phyloP scores from a whole-genome alignment of 2,329 filamentous ascomycete species.

The Beauveria caledonica region DNA sequence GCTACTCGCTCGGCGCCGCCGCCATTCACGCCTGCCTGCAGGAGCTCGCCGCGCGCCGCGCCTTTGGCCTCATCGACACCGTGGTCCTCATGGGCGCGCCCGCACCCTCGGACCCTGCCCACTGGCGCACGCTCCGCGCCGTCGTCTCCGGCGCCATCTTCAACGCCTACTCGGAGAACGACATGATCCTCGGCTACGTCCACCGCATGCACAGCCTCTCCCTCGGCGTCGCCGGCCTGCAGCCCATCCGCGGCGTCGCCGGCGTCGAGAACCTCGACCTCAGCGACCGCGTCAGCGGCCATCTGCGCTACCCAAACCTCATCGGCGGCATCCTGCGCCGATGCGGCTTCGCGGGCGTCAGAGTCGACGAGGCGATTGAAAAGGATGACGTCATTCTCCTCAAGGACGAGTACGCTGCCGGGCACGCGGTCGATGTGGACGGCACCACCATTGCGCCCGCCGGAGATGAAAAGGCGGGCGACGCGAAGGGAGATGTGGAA shows the following conservation, averaged over 20 bases:
- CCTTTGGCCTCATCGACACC: constrained; percentile 77
- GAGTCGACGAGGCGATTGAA: constrained; percentile 38
- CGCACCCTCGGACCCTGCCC: constrained; percentile 58
- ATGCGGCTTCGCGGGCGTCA: constrained; percentile 42
- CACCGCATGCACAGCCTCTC: constrained; percentile 80
- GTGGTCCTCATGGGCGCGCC: constrained; percentile 78
- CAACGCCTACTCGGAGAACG: constrained; percentile 82
- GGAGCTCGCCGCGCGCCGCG: constrained; percentile 65
- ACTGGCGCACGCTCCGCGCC: constrained; percentile 70
- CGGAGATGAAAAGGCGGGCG: background rate
- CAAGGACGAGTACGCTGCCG: constrained; percentile 29
- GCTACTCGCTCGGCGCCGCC: constrained; percentile 73
- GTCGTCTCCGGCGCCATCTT: constrained; percentile 77
- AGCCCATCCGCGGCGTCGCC: constrained; percentile 58
- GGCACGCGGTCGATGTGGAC: constrained; percentile 24
- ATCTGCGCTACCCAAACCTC: constrained; percentile 43
- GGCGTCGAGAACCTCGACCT: constrained; percentile 53
- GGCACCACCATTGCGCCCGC: constrained; percentile 13
- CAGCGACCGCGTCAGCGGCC: constrained; percentile 43
- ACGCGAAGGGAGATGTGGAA: background rate
- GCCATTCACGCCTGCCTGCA: constrained; percentile 78
- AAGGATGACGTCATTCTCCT: constrained; percentile 43
- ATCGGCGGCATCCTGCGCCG: constrained; percentile 42
- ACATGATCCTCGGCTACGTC: constrained; percentile 79
- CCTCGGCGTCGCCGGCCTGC: constrained; percentile 74